Evolutionary conservation across 768 basidiomycete species (phyloP), one percentile per base, ranked within the genome.

Genomic region (Nidularia pulvinata): DNA sequence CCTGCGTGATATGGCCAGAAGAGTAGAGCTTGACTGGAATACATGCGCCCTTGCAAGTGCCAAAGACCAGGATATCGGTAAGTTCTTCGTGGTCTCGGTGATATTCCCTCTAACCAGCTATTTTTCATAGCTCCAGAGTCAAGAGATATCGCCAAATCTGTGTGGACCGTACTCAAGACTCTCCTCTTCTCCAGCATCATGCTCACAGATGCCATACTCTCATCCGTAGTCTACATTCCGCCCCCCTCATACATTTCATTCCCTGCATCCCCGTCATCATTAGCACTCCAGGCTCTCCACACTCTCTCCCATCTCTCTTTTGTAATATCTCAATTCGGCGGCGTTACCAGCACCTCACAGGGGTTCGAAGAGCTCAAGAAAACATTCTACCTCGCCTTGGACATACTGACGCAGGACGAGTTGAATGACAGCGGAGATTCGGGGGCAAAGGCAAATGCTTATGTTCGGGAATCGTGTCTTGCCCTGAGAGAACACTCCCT

Each of bases 321-420:
- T 60, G 80, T 93, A 47, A 82, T 93, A 6, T 83, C 86, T 7
- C 84, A 88, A 60, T 93, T 94, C 58, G 93, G 93, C 2, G 89
- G 90, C 6, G 76, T 89, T 25, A 78, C 82, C 3, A 77, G 80
- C 1, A 76, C 80, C 1, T 67, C 76, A 13, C 76, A 77, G 19
- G 82, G 86, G 2, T 89, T 95, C 61, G 61, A 75, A 30, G 89
- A 93, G 60, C 77, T 94, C 42, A 86, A 88, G 59, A 83, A 83
- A 59, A 82, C 80, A 1, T 89, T 91, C 59, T 93, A 90, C 64
- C 79, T 88, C 33, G 84, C 91, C 1, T 70, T 95, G 22, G 93
- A 95, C 57, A 74, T 95, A 37, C 71, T 93, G 7, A 74, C 83
- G 39, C 67, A 65, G 52, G 25, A 4, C 4, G 25, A 30, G 3